These are phyloP conservation scores for Diplodia scrobiculata DNA, from an alignment of 2,329 filamentous ascomycete genomes.

Conservation along the genomic window DNA sequence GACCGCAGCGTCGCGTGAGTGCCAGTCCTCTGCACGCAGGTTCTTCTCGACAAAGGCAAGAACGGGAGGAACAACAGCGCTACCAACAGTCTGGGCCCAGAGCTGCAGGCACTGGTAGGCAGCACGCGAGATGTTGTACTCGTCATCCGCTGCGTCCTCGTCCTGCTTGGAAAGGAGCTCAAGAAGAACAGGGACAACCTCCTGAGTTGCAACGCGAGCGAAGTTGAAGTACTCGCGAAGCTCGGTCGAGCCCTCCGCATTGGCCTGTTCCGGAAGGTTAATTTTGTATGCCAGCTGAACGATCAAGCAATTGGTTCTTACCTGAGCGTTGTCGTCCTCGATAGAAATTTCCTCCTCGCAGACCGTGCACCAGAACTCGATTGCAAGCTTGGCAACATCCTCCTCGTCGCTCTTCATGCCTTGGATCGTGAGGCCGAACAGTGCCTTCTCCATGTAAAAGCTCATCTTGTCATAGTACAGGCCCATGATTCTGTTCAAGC, in stretches of 20 bases:
- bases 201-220: slow-evolving; percentile 84
- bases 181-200: slow-evolving; percentile 91
- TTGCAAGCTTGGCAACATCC: slow-evolving; percentile 94
- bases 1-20: slow-evolving; percentile 89
- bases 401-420: slow-evolving; percentile 99
- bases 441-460: slow-evolving; percentile 99
- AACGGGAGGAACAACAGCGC: slow-evolving; percentile 80
- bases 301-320: slow-evolving; percentile 45
- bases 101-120: slow-evolving; percentile 96
- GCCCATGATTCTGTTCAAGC: slow-evolving; percentile 96
- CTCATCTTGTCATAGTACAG: slow-evolving; percentile 99
- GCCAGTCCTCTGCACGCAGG: slow-evolving; percentile 90
- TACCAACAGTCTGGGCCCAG: slow-evolving; percentile 87
- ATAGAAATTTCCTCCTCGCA: slow-evolving; percentile 98
- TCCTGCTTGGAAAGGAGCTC: slow-evolving; percentile 93
- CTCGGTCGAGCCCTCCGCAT: slow-evolving; percentile 74
- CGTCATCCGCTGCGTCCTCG: slow-evolving; percentile 92
- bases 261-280: slow-evolving; percentile 47
- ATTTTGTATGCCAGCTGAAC: not conserved
- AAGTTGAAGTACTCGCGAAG: slow-evolving; percentile 95
- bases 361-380: slow-evolving; percentile 99
- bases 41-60: slow-evolving; percentile 90
- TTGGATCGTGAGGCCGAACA: slow-evolving; percentile 95
- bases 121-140: slow-evolving; percentile 94
- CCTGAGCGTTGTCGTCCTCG: slow-evolving; percentile 90